Evolutionary conservation across 306 rosid genomes (phyloP).

Genomic region (Arachis hypogaea): DNA sequence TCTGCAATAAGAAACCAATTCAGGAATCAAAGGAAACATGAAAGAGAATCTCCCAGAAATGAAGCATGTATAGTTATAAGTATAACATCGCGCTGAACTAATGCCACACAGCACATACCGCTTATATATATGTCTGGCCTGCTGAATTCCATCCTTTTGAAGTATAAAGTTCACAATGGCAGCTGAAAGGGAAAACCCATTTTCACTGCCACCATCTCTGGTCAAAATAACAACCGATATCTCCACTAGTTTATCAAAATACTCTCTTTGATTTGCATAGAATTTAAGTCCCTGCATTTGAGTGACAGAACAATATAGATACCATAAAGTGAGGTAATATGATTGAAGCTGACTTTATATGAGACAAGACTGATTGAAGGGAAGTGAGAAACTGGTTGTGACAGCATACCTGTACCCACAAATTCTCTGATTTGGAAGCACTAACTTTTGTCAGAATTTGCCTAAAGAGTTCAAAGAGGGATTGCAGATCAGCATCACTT

Average conservation of each 20-base stretch:
- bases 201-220: constrained; percentile 75
- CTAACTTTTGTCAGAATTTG: constrained; percentile 51
- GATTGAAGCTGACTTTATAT: constrained; percentile 17
- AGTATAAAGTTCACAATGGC: constrained; percentile 67
- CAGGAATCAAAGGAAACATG: constrained; percentile 20
- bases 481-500: constrained; percentile 62
- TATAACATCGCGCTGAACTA: background rate
- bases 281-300: constrained; percentile 74
- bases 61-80: constrained; percentile 6
- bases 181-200: constrained; percentile 80
- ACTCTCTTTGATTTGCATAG: constrained; percentile 57
- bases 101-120: constrained; percentile 52
- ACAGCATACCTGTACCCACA: constrained; percentile 81
- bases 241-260: constrained; percentile 77
- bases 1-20: constrained; percentile 57
- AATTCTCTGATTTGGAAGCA: constrained; percentile 66
- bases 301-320: constrained; percentile 12
- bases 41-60: constrained; percentile 18
- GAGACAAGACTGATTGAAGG: constrained; percentile 2
- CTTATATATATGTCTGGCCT: constrained; percentile 75
- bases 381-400: constrained; percentile 10
- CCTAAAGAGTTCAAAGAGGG: constrained; percentile 63
- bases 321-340: constrained; percentile 8
- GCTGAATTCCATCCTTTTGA: constrained; percentile 76
- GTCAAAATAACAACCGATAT: constrained; percentile 59